Base-by-base conservation (phyloP, 257 asterid genomes). In the Plantago elongata region DNA sequence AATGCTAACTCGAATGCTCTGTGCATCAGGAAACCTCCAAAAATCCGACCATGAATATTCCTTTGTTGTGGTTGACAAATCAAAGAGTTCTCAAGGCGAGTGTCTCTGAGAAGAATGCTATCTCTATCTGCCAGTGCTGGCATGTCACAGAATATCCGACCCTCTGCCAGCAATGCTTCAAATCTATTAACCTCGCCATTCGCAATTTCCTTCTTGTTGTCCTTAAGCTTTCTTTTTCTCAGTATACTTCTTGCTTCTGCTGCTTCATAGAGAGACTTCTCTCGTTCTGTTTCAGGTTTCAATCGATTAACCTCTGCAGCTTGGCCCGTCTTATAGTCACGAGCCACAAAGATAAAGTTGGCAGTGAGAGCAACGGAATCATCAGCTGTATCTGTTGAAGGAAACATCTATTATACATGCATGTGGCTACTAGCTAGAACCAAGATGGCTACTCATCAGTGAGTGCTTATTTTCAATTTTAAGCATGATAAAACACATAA, bases 41-140 rank as follows among this genome's bases (percentile, higher is more conserved):
- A 92, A 67, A 92, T 92, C 56, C 97, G 90, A 58, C 97, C 99
- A 54, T 92, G 97, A 56, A 92, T 84, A 77, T 92, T 92, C 75
- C 99, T 81, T 71, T 92, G 97, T 76, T 92, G 99, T 11, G 99
- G 99, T 83, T 92, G 99, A 67, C 99, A 92, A 65, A 92, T 89
- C 55, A 92, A 76, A 60, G 97, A 89, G 79, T 89, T 86, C 76
- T 92, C 97, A 10, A 92, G 91, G 60, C 87, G 74, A 42, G 99
- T 89, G 69, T 89, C 94, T 72, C 89, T 86, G 45, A 89, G 88
- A 75, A 92, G 97, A 75, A 92, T 89, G 84, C 94, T 86, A 62
- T 92, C 82, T 58, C 99, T 79, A 75, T 92, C 90, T 9, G 97
- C 96, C 72, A 89, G 71, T 14, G 98, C 97, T 10, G 98, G 98